Base-by-base conservation (phyloP, 768 basidiomycete genomes). In the Amanita muscaria region DNA sequence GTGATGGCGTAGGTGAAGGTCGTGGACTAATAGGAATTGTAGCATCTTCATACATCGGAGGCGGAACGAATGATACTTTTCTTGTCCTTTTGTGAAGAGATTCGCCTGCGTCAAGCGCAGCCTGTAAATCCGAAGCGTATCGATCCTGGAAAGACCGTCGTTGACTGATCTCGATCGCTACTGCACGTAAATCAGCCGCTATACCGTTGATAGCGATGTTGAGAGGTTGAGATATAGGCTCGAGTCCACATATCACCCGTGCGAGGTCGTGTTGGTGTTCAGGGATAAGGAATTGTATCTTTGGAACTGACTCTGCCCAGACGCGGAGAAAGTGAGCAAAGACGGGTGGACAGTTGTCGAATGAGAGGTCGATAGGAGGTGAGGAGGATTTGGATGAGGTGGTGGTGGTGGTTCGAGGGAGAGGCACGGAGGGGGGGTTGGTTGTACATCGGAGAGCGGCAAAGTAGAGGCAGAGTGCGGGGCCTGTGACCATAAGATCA, bases 401-500 rank as follows among this genome's bases (percentile, higher is more conserved):
- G 8, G 55, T 60, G 54, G 77, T 82, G 5, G 65, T 56, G 5
- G 55, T 56, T 19, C 79, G 73, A 1, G 89, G 88, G 3, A 89
- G 71, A 1, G 89, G 83, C 0, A 91, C 87, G 0, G 83, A 84
- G 0, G 89, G 85, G 2, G 89, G 88, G 24, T 73, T 63, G 10
- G 85, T 87, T 0, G 77, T 82, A 23, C 75, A 82, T 19, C 86
- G 70, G 5, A 91, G 66, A 0, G 89, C 88, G 0, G 86, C 85
- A 60, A 89, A 92, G 62, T 86, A 91, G 0, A 92, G 70, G 49
- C 83, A 87, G 11, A 92, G 66, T 0, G 88, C 85, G 11, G 88
- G 88, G 0, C 88, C 88, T 57, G 84, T 80, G 47, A 91, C 83
- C 87, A 90, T 90, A 23, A 91, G 62, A 68, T 91, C 88, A 0